These are phyloP conservation scores for Podospora pseudopauciseta DNA, from an alignment of 495 filamentous ascomycete genomes.

Conservation along the genomic window DNA sequence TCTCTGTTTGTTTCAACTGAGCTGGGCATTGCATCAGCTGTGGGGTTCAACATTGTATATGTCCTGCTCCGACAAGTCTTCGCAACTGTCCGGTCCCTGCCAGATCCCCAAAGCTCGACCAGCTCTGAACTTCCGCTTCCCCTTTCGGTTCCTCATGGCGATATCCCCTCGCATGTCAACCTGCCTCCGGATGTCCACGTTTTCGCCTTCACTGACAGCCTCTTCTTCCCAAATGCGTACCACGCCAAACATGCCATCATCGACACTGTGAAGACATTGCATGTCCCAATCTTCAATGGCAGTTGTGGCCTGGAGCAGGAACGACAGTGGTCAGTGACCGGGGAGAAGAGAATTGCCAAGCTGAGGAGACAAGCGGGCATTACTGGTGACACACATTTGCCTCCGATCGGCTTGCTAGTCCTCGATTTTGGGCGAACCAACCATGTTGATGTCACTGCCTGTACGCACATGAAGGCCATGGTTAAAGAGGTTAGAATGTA, in stretches of 20 bases:
- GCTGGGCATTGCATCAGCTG: conserved; percentile 44
- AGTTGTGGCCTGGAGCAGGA: conserved; percentile 27
- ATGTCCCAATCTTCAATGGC: conserved; percentile 31
- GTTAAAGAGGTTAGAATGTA: conserved; percentile 23
- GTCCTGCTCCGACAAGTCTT: conserved; percentile 45
- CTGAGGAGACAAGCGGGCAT: conserved; percentile 22
- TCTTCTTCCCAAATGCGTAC: conserved; percentile 51
- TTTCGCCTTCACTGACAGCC: conserved; percentile 40
- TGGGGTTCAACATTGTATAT: conserved; percentile 47
- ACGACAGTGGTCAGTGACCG: conserved; percentile 47
- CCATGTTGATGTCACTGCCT: conserved; percentile 26
- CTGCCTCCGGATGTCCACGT: conserved; percentile 38
- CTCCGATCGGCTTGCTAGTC: conserved; percentile 22
- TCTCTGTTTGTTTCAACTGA: conserved; percentile 50
- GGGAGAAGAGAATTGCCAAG: conserved; percentile 28
- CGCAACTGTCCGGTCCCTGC: conserved; percentile 22
- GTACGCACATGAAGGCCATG: conserved; percentile 20
- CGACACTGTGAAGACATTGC: conserved; percentile 42
- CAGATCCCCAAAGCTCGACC: conserved; percentile 11
- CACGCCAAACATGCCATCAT: conserved; percentile 38
- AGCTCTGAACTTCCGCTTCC: conserved; percentile 16
- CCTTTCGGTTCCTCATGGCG: conserved; percentile 17
- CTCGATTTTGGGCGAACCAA: conserved; percentile 26
- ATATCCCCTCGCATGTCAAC: conserved; percentile 11
- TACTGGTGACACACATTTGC: conserved; percentile 13